These are phyloP conservation scores for Cydonia oblonga DNA, from an alignment of 331 rosid species.

Conservation along the genomic window DNA sequence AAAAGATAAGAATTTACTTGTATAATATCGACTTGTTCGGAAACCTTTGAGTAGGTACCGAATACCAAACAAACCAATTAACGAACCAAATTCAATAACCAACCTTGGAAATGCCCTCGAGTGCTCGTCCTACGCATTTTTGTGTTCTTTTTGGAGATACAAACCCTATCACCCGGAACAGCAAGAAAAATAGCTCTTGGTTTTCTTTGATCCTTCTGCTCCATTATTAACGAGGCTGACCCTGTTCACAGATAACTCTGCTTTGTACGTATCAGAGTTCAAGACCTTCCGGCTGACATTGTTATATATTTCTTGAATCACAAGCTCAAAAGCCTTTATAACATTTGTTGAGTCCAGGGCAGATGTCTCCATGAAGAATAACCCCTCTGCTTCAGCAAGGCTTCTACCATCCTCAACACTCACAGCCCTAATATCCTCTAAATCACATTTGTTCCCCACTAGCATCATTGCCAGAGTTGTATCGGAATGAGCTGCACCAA, in stretches of 20 bases:
- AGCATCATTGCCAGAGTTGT: slow-evolving; percentile 87
- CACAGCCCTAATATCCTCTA: slow-evolving; percentile 72
- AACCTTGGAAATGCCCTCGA: slow-evolving; percentile 4
- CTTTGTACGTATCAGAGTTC: slow-evolving; percentile 81
- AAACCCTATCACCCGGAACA: slow-evolving; percentile 58
- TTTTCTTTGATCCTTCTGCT: slow-evolving; percentile 43
- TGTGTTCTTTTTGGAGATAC: not conserved
- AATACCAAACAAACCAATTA: slow-evolving; percentile 21
- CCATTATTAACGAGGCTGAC: slow-evolving; percentile 74
- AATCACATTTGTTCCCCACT: slow-evolving; percentile 79
- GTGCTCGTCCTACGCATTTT: slow-evolving; percentile 1
- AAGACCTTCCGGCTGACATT: slow-evolving; percentile 91
- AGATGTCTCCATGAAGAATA: slow-evolving; percentile 94
- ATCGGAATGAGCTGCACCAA: slow-evolving; percentile 77
- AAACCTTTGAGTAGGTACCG: slow-evolving; percentile 21
- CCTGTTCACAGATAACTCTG: slow-evolving; percentile 81
- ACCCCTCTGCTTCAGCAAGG: slow-evolving; percentile 82
- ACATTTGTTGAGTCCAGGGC: slow-evolving; percentile 85
- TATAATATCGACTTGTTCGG: slow-evolving; percentile 31
- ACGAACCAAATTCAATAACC: slow-evolving; percentile 23
- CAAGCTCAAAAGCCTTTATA: slow-evolving; percentile 76
- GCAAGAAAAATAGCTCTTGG: slow-evolving; percentile 34
- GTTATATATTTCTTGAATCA: slow-evolving; percentile 76
- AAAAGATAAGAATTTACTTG: slow-evolving; percentile 25
- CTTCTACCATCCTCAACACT: slow-evolving; percentile 78